phyloP scores from a whole-genome alignment of 352 stramenopile genomes.

The Globisporangium alternatum region DNA sequence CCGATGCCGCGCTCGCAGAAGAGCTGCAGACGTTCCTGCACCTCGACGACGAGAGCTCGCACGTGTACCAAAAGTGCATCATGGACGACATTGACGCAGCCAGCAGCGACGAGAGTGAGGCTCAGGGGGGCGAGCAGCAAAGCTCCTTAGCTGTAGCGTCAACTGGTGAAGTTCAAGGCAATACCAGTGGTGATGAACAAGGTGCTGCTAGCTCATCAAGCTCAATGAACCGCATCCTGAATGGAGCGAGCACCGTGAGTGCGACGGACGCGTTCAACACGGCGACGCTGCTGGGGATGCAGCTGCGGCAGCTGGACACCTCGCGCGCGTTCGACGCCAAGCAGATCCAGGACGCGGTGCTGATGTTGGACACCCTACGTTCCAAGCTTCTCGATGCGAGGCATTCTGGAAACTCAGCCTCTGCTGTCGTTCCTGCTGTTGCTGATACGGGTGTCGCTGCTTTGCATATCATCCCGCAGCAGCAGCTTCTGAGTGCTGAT shows the following conservation, averaged over 20 bases:
- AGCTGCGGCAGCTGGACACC: slow-evolving; percentile 13
- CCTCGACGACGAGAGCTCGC: slow-evolving; percentile 14
- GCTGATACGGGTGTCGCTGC: not conserved
- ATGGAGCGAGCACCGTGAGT: not conserved
- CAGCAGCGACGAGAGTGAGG: not conserved
- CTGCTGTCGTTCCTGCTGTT: not conserved
- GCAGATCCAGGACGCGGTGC: slow-evolving; percentile 4
- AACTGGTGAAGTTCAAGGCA: not conserved
- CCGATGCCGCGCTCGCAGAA: slow-evolving; percentile 4
- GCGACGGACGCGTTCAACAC: slow-evolving; percentile 3
- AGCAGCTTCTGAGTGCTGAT: no score
- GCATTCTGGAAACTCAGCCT: not conserved
- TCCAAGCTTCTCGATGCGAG: slow-evolving; percentile 6
- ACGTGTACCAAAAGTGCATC: slow-evolving; percentile 17
- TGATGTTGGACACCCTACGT: slow-evolving; percentile 4
- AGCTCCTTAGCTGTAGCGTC: not conserved
- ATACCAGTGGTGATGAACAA: not conserved
- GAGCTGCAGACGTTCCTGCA: slow-evolving; percentile 16
- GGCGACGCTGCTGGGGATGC: slow-evolving; percentile 12
- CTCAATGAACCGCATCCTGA: slow-evolving; percentile 7
- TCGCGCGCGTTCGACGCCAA: not conserved
- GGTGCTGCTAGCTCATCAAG: not conserved
- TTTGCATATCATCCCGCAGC: no score
- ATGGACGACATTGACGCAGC: slow-evolving; percentile 13
- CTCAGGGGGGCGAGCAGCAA: not conserved